These are phyloP conservation scores for Oropetium thomaeum DNA, from an alignment of 176 grass and related monocot genomes.

Conservation along the genomic window DNA sequence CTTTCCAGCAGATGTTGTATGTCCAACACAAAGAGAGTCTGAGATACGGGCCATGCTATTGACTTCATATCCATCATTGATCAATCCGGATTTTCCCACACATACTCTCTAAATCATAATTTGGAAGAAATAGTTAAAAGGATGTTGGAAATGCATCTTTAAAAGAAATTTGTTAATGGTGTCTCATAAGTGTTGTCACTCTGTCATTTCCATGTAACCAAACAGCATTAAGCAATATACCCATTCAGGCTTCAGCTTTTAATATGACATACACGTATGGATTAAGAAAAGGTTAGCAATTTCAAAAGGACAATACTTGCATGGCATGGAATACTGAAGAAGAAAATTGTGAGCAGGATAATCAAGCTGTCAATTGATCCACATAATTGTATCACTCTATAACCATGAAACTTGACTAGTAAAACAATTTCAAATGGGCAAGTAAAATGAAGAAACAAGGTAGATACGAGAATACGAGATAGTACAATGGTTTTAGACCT, in stretches of 20 bases:
- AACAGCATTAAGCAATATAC: too few relatives aligned
- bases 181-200: not conserved
- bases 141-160: not conserved
- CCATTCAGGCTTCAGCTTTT: too few relatives aligned
- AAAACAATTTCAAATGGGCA: not conserved
- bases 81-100: constrained; percentile 30
- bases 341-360: not conserved
- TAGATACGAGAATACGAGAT: too few relatives aligned
- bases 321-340: not conserved
- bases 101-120: constrained; percentile 32
- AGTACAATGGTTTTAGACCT: not conserved
- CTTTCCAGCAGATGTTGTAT: constrained; percentile 11
- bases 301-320: too few relatives aligned
- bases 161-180: not conserved
- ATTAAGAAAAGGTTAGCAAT: not conserved
- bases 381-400: not conserved
- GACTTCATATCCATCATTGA: not conserved
- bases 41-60: not conserved
- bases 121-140: constrained; percentile 11
- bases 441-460: not conserved
- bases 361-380: not conserved
- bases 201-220: too few relatives aligned
- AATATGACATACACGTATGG: too few relatives aligned
- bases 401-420: not conserved
- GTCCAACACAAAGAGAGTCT: not conserved